phyloP scores from a whole-genome alignment of 2,329 filamentous ascomycete genomes.

The Aureobasidium musti region DNA sequence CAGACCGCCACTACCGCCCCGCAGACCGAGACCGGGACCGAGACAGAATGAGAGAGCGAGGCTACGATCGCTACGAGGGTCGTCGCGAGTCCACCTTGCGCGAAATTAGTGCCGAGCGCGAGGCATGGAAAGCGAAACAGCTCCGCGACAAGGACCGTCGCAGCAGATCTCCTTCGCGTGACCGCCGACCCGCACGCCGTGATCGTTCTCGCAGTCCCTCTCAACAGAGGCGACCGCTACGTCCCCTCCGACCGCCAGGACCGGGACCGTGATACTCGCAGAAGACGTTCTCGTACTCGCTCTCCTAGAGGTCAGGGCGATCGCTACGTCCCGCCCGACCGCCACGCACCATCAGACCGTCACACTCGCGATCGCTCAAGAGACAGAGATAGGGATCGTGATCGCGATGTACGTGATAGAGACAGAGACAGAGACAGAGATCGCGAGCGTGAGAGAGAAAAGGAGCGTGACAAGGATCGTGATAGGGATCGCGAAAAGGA shows the following conservation, averaged over 20 bases:
- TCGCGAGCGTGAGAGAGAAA: constrained; percentile 36
- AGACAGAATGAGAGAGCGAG: constrained; percentile 24
- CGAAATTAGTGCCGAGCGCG: constrained; percentile 40
- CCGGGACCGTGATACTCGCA: constrained; percentile 45
- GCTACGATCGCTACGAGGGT: constrained; percentile 23
- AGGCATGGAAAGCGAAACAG: constrained; percentile 39
- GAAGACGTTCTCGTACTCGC: constrained; percentile 31
- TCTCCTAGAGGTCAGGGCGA: constrained; percentile 26
- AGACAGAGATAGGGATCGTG: constrained; percentile 27
- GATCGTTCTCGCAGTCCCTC: constrained; percentile 31
- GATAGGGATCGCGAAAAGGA: constrained; percentile 40
- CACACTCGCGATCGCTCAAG: constrained; percentile 31
- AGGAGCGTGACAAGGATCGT: constrained; percentile 31
- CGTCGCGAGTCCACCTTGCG: constrained; percentile 37
- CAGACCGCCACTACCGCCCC: constrained; percentile 30
- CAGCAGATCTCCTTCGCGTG: constrained; percentile 25
- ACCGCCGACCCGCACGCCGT: constrained; percentile 34
- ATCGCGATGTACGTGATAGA: constrained; percentile 26
- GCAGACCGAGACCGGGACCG: constrained; percentile 28
- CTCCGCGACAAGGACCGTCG: constrained; percentile 31
- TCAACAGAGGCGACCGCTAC: constrained; percentile 18
- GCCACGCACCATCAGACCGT: constrained; percentile 27
- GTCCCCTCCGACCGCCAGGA: constrained; percentile 43
- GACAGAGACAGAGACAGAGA: constrained; percentile 32
- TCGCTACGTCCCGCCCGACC: constrained; percentile 29